Evolutionary conservation across 176 grass and related monocot species (phyloP).

Genomic region (Avena eriantha): DNA sequence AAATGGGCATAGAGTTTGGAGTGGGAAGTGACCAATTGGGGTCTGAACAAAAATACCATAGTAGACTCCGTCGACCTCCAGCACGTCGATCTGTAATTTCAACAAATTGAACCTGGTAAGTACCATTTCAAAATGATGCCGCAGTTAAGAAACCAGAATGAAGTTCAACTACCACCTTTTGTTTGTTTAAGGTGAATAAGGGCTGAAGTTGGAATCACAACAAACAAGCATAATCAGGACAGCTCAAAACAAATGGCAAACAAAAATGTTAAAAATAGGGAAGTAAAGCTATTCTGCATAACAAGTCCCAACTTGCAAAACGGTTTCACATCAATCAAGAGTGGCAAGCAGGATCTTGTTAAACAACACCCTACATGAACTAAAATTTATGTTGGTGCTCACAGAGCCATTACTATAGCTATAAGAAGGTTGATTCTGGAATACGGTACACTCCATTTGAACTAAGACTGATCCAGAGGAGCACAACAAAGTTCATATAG

Average conservation of each 20-base stretch:
- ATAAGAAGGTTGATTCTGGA: constrained; percentile 6
- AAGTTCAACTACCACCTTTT: not conserved
- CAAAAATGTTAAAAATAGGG: not conserved
- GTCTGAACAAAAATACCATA: constrained; percentile 59
- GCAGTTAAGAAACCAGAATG: constrained; percentile 26
- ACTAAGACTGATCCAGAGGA: not conserved
- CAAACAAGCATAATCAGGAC: not conserved
- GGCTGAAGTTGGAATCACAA: not conserved
- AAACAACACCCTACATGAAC: not conserved
- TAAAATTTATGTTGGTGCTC: not conserved
- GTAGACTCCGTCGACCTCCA: constrained; percentile 88
- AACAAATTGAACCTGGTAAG: constrained; percentile 39
- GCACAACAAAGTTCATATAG: not conserved
- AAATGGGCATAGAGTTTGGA: not conserved
- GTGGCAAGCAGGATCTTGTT: not conserved
- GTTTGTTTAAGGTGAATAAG: not conserved
- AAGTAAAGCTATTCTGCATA: not conserved
- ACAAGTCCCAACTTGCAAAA: not conserved
- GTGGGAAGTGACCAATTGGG: constrained; percentile 11
- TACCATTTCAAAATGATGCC: not conserved
- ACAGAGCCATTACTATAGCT: not conserved
- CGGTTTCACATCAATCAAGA: not conserved
- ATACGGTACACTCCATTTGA: not conserved
- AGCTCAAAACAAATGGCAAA: not conserved
- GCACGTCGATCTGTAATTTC: constrained; percentile 85